Percentiles rank a stretch among this genome's conserved stretches.
These are phyloP conservation scores for Apophysomyces trapeziformis DNA, from an alignment of 371 early-diverging fungal genomes.

Conservation along the genomic window DNA sequence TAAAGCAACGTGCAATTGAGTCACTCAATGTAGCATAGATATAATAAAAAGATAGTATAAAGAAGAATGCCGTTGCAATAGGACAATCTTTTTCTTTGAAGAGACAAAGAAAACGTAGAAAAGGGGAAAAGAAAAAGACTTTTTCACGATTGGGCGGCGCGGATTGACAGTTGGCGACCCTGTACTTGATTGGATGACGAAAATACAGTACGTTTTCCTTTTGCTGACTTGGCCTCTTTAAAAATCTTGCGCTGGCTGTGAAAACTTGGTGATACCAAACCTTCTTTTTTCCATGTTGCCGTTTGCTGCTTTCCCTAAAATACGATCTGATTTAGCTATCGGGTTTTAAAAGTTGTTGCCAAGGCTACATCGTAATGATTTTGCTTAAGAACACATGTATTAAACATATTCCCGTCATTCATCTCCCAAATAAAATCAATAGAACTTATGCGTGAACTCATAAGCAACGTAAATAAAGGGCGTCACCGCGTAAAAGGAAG, in stretches of 20 bases:
- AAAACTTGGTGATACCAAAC: no score
- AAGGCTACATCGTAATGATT: not conserved
- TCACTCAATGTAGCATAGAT: constrained; percentile 10
- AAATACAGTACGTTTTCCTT: not conserved
- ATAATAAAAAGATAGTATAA: not conserved
- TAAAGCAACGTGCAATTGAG: constrained; percentile 1
- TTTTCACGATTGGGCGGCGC: constrained; percentile 1
- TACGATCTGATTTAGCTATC: not conserved
- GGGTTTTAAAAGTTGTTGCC: not conserved
- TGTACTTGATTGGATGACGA: constrained; percentile 5
- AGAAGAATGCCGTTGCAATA: not conserved
- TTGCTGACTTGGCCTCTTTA: no score
- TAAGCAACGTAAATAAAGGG: no score
- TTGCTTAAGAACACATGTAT: no score
- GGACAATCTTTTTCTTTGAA: not conserved
- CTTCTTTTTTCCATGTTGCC: no score
- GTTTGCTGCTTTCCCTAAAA: no score
- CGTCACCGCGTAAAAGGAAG: no score
- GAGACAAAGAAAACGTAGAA: not conserved
- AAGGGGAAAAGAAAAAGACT: not conserved
- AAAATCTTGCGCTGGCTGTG: no score
- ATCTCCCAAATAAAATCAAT: no score
- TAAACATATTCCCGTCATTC: no score
- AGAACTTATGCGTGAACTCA: no score
- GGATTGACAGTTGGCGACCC: constrained; percentile 9